phyloP scores from a whole-genome alignment of 2,329 filamentous ascomycete genomes.

The Aspergillus tanneri region DNA sequence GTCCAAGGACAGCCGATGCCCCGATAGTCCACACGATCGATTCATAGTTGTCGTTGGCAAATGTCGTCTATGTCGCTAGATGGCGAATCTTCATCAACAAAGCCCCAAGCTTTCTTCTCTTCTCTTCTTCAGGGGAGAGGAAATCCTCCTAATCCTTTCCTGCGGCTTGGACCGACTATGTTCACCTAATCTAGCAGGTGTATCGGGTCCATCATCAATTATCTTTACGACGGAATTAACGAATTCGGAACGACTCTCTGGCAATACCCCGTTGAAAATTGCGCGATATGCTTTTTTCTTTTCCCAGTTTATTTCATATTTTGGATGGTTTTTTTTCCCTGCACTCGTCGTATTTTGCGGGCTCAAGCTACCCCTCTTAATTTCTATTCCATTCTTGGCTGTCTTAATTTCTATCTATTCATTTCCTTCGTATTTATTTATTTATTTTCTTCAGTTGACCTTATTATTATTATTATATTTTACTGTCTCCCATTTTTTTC shows the following conservation, averaged over 20 bases:
- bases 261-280: neutral
- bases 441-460: slow-evolving; percentile 1
- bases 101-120: neutral
- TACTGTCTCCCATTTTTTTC: neutral
- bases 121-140: slow-evolving; percentile 2
- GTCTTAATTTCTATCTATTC: neutral
- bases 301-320: neutral
- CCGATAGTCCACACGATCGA: slow-evolving; percentile 67
- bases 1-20: slow-evolving; percentile 58
- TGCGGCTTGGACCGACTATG: neutral
- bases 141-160: neutral
- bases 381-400: neutral
- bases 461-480: neutral
- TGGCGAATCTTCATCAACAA: slow-evolving; percentile 8
- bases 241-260: slow-evolving; percentile 2
- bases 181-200: neutral
- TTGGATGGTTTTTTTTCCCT: neutral
- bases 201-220: neutral
- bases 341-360: neutral
- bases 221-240: slow-evolving; percentile 1
- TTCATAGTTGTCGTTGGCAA: slow-evolving; percentile 69
- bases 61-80: slow-evolving; percentile 54
- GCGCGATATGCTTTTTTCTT: neutral
- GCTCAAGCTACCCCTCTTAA: neutral
- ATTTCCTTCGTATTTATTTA: neutral